A percentile compares a stretch with the other conserved stretches of the same genome.
phyloP scores from a whole-genome alignment of 2,329 filamentous ascomycete species.

The Lachnellula subtilissima region DNA sequence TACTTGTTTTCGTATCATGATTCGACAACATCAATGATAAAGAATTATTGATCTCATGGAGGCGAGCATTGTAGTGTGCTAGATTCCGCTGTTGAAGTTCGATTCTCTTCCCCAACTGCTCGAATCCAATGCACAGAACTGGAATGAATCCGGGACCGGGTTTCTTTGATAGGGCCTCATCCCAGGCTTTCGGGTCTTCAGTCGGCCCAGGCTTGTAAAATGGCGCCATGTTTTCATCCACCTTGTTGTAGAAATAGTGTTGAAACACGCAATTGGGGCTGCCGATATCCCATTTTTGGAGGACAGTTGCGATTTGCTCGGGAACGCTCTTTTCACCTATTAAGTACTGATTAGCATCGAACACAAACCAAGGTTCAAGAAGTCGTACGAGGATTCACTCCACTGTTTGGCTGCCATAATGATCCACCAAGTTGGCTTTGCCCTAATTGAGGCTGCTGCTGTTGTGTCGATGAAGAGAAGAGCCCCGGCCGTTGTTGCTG shows the following conservation, averaged over 20 bases:
- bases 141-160: slow-evolving; percentile 73
- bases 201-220: slow-evolving; percentile 66
- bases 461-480: slow-evolving; percentile 33
- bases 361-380: background rate
- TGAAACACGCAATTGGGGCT: slow-evolving; percentile 69
- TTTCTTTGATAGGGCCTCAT: slow-evolving; percentile 76
- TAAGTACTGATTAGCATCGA: slow-evolving; percentile 15
- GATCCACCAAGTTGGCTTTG: slow-evolving; percentile 20
- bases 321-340: slow-evolving; percentile 66
- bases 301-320: slow-evolving; percentile 67
- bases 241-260: slow-evolving; percentile 83
- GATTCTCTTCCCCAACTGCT: slow-evolving; percentile 65
- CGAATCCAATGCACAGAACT: slow-evolving; percentile 69
- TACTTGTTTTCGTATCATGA: slow-evolving; percentile 72
- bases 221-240: slow-evolving; percentile 67
- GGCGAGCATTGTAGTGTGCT: slow-evolving; percentile 61
- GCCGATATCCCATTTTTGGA: slow-evolving; percentile 69
- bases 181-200: slow-evolving; percentile 76
- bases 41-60: slow-evolving; percentile 76
- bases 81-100: slow-evolving; percentile 67
- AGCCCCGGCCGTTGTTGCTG: slow-evolving; percentile 34
- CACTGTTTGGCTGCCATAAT: slow-evolving; percentile 28
- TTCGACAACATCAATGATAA: slow-evolving; percentile 67
- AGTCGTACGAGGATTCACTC: slow-evolving; percentile 26
- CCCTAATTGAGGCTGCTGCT: slow-evolving; percentile 29